These are phyloP conservation scores for Pharnaceum exiguum DNA, from an alignment of 148 eudicot species.

Conservation along the genomic window DNA sequence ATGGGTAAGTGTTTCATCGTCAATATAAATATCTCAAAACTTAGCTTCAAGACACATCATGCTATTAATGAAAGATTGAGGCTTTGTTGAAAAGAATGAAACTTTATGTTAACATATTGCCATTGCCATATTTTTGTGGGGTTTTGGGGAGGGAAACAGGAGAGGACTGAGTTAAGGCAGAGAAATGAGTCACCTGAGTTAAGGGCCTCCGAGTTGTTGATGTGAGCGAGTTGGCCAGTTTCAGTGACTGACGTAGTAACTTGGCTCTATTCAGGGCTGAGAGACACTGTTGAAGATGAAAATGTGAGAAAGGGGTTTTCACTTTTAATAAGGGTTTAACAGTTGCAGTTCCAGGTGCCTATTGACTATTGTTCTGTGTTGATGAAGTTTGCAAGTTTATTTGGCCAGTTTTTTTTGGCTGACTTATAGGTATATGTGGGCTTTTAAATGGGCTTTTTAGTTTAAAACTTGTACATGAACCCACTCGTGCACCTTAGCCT, in stretches of 20 bases:
- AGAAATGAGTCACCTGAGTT: slow-evolving; percentile 53
- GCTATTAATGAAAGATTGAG: slow-evolving; percentile 34
- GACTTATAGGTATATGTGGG: too few species aligned
- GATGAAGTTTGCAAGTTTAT: too few species aligned
- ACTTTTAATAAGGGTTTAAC: too few species aligned
- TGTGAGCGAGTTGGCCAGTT: slow-evolving; percentile 29
- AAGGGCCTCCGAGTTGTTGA: too few species aligned
- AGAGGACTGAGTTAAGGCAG: slow-evolving; percentile 33
- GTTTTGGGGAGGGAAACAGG: slow-evolving; percentile 11
- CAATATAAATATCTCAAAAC: slow-evolving; percentile 42
- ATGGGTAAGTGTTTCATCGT: slow-evolving; percentile 42
- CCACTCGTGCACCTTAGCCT: too few species aligned
- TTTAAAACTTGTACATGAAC: too few species aligned
- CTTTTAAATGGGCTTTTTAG: too few species aligned
- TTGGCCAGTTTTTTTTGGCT: too few species aligned
- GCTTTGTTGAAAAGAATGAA: slow-evolving; percentile 49
- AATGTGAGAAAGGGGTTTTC: too few species aligned
- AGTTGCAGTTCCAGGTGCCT: too few species aligned
- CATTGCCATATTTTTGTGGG: slow-evolving; percentile 6
- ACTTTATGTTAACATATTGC: slow-evolving; percentile 21
- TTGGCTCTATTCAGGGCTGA: slow-evolving; percentile 52
- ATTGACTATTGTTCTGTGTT: too few species aligned
- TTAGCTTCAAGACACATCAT: slow-evolving; percentile 46
- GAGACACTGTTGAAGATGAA: too few species aligned
- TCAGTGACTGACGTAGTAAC: slow-evolving; percentile 32